Evolutionary conservation across 306 rosid genomes (phyloP).

Genomic region (Sechiopsis laciniata): DNA sequence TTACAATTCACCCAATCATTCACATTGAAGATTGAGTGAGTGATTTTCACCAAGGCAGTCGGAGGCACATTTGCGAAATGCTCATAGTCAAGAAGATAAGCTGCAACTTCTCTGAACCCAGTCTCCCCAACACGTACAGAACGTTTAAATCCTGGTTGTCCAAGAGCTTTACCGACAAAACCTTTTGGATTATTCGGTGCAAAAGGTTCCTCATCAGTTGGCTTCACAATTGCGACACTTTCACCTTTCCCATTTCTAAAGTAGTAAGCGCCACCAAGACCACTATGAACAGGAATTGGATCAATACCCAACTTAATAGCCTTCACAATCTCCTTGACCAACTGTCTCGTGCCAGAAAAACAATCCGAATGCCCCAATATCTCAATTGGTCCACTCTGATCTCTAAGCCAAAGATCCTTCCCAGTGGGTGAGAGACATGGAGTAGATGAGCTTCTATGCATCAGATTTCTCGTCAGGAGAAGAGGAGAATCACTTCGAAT

Average conservation of each 20-base stretch:
- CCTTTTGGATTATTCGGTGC: constrained; percentile 98
- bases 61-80: constrained; percentile 96
- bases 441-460: constrained; percentile 95
- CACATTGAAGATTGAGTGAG: constrained; percentile 90
- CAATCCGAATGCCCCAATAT: constrained; percentile 60
- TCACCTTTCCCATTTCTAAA: constrained; percentile 66
- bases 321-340: constrained; percentile 62
- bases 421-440: constrained; percentile 92
- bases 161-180: constrained; percentile 88
- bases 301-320: constrained; percentile 82
- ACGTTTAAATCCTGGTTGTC: constrained; percentile 87
- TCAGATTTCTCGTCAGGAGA: constrained; percentile 62
- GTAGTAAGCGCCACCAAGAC: constrained; percentile 96
- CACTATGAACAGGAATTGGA: constrained; percentile 72
- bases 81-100: constrained; percentile 73
- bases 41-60: constrained; percentile 87
- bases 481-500: constrained; percentile 78
- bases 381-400: constrained; percentile 85
- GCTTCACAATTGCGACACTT: constrained; percentile 88
- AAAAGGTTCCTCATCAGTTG: constrained; percentile 97
- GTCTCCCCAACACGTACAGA: constrained; percentile 98
- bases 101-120: constrained; percentile 90
- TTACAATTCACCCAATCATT: constrained; percentile 79
- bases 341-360: constrained; percentile 39
- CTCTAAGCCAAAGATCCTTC: constrained; percentile 71